Base-by-base conservation (phyloP, 805 yeast species). In the Yamadazyma phyllophila region DNA sequence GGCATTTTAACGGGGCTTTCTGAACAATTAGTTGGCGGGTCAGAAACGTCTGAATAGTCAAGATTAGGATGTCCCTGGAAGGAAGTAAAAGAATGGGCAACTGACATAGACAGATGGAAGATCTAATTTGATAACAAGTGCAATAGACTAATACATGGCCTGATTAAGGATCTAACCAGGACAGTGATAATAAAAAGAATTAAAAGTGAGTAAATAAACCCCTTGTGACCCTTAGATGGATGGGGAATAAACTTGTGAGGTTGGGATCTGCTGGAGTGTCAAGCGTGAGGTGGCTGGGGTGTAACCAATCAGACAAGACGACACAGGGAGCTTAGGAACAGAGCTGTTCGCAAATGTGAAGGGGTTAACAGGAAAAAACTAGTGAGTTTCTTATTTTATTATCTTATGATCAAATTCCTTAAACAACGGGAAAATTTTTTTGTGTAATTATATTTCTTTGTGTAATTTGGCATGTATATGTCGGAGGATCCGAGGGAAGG, bases 391-490 rank as follows among this genome's bases (percentile, higher is more conserved):
- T 41, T 41, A 15, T 42, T 43, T 43, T 42, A 32, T 24, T 36
- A 36, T 44, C 46, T 44, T 44, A 32, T 44, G 46, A 44, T 44
- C 46, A 34, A 44, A 37, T 44, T 35, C 45, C 45, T 29, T 35
- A 42, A 42, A 26, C 36, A 29, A 32, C 40, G 13, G 26, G 13
- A 24, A 36, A 29, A 20, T 43, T 36, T 44, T 38, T 42, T 35
- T 42, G 45, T 42, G 40, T 36, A 29, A 42, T 14, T 20, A 20
- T 10, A n/a, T 37, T 37, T 26, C 31, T 39, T 39, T 24, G 41
- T 17, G 29, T 20, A 36, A 20, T 17, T 3, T 20, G 24, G 24
- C 24, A 20, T 20, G 24, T 20, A 20, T 20, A 20, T 20, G 24
- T 20, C 24, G 24, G 24, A 20, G 24, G 24, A 4, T 20, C 24